Evolutionary conservation across 176 grass and related monocot genomes (phyloP), one percentile per base, ranked within the genome.

Genomic region (Typha latifolia): DNA sequence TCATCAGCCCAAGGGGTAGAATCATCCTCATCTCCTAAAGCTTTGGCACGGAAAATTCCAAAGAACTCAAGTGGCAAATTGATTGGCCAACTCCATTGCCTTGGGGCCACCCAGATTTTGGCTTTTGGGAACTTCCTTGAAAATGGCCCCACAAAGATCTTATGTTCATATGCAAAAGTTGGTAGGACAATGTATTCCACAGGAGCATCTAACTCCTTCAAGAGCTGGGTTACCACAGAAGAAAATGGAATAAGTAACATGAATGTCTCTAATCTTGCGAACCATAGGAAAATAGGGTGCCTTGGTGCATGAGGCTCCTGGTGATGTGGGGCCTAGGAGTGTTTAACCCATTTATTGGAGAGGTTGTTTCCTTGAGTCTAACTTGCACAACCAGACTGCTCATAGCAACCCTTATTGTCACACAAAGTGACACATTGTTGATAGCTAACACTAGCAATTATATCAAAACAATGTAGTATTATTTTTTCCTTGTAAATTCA

Each of bases 131-230:
- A 97, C 76, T 97, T 97, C 31, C 93, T 73, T 49, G 93, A 92
- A 72, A 97, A 97, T 12, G 93, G 93, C 1, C 93, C 93, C 1
- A 92, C 83, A 70, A 97, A 97, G 81, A 97, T 80, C 69, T 97
- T 97, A 79, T 97, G 88, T 75, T 97, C 93, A 87, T 97, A 97
- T 10, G 93, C 93, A 87, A 97, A 97, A 53, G 93, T 97, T 4
- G 93, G 93, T 52, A 97, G 85, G 23, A 97, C 74, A 74, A 97
- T 87, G 85, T 91, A 62, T 80, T 92, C 93, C 64, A 97, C 85
- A 77, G 93, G 93, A 66, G 93, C 85, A 64, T 86, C 85, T 78
- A 97, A 78, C 77, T 97, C 88, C 75, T 87, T 97, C 32, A 97
- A 81, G 18, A 92, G 81, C 93, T 97, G 79, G 49, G 32, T 62